Evolutionary conservation across 2,329 filamentous ascomycete species (phyloP).

Genomic region (Cytospora mali): DNA sequence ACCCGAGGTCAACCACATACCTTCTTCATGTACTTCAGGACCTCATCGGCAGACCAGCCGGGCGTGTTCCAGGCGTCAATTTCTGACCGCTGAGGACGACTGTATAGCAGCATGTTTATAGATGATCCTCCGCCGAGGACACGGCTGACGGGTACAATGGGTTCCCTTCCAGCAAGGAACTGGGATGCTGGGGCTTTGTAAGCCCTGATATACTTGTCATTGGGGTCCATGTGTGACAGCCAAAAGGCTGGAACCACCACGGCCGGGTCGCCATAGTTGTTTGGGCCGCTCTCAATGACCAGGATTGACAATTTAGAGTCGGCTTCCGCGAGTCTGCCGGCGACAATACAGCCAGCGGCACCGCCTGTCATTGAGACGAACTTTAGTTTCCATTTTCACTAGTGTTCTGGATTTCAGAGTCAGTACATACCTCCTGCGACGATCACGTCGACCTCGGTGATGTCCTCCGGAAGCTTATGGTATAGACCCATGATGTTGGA

Average conservation of each 20-base stretch:
- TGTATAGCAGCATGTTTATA: slow-evolving; percentile 49
- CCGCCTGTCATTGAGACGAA: slow-evolving; percentile 40
- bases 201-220: slow-evolving; percentile 47
- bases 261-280: slow-evolving; percentile 52
- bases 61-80: slow-evolving; percentile 35
- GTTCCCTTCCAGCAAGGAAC: slow-evolving; percentile 47
- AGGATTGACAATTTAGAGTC: slow-evolving; percentile 52
- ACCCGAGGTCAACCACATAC: no score
- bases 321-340: slow-evolving; percentile 52
- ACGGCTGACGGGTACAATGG: slow-evolving; percentile 41
- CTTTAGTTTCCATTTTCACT: no score
- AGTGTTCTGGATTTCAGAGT: not conserved
- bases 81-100: slow-evolving; percentile 38
- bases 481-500: slow-evolving; percentile 13
- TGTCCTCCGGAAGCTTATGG: slow-evolving; percentile 32
- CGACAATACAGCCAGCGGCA: slow-evolving; percentile 51
- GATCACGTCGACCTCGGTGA: slow-evolving; percentile 53
- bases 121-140: slow-evolving; percentile 57
- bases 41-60: slow-evolving; percentile 36
- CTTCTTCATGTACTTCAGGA: slow-evolving; percentile 55
- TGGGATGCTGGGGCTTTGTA: slow-evolving; percentile 50
- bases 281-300: slow-evolving; percentile 56
- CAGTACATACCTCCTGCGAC: slow-evolving; percentile 47
- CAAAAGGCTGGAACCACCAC: slow-evolving; percentile 54
- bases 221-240: slow-evolving; percentile 49